Base-by-base conservation (phyloP, 2,329 filamentous ascomycete species). In the Pseudocercospora crystallina region DNA sequence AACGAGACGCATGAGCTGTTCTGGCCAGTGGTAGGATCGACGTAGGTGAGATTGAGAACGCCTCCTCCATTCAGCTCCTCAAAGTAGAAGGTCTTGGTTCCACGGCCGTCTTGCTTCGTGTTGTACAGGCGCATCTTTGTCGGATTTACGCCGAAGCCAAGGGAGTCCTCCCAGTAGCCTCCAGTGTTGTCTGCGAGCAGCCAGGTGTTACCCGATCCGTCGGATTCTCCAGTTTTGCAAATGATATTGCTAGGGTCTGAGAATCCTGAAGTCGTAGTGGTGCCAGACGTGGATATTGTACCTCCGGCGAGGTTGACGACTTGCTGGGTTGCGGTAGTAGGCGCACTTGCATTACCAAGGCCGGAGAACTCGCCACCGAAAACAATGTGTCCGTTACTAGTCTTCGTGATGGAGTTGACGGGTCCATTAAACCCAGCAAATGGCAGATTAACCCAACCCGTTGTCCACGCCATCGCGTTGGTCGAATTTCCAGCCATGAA, bases 351-450 rank as follows among this genome's bases (percentile, higher is more conserved):
- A 68, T 96, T 96, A 54, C 90, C 90, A 8, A 97, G 73, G 7
- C 90, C 90, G 51, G 89, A 90, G 66, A 99, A 99, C 49, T 81
- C 82, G 43, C 94, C 94, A 40, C 90, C 95, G 66, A 96, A 99
- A 48, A 97, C 82, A 58, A 99, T 88, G 66, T 95, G 87, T 8
- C 88, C 89, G 61, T 89, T 87, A 1, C 85, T 78, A 14, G 85
- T 82, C 72, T 89, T 90, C 43, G 84, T 80, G 60, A 99, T 97
- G 33, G 91, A 87, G 56, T 83, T 82, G 44, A 99, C 90, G 2
- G 89, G 89, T 20, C 91, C 91, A 71, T 97, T 97, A 73, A 99
- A 95, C 15, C 95, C 95, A 35, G 85, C 84, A 74, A 99, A 99
- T 2, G 92, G 87, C 49, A 99, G 74, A 63, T 89, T 87, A 14